Conservation (phyloP, 176 grass and related monocot species). For the bread wheat (Triticum aestivum) region IWGSC_CS_RefSeq_v2.1 NC_057803.1:80829194-80829693, state of each 20-base stretch:
- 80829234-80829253: no score
- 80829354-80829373: neutral
- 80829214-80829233: neutral
- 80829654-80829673: neutral
- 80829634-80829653: slow-evolving; percentile 29
- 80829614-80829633: slow-evolving; percentile 40
- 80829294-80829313: neutral
- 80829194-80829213: neutral
- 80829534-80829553: slow-evolving; percentile 44
- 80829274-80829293: neutral
- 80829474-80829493: slow-evolving; percentile 44
- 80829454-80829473: slow-evolving; percentile 24
- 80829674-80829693: no score
- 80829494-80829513: neutral
- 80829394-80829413: slow-evolving; percentile 33
- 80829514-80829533: slow-evolving; percentile 51
- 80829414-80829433: slow-evolving; percentile 5
- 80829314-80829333: neutral
- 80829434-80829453: slow-evolving; percentile 26
- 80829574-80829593: neutral
- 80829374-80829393: slow-evolving; percentile 20
- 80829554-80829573: slow-evolving; percentile 45
- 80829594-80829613: neutral
- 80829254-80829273: no score
- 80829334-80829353: neutral